Percentiles rank a stretch among this genome's conserved stretches.
These are phyloP conservation scores for Coprinellus micaceus DNA, from an alignment of 768 basidiomycete species.

Conservation along the genomic window DNA sequence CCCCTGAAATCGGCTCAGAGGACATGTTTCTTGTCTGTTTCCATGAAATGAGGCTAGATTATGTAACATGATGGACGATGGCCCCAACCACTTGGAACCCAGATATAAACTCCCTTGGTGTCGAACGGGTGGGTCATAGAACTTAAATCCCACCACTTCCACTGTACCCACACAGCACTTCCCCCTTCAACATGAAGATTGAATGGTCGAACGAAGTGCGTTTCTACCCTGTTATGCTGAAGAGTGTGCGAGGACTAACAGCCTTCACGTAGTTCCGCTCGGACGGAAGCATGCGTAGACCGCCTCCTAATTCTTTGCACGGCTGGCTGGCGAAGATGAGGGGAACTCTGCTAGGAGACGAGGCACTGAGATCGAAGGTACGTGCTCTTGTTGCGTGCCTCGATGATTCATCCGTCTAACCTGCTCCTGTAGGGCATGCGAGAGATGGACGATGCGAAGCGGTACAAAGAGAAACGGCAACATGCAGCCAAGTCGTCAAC, in stretches of 20 bases:
- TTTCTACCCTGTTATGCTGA: not conserved
- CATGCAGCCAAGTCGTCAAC: constrained; percentile 4
- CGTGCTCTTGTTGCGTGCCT: not conserved
- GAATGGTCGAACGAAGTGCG: constrained; percentile 48
- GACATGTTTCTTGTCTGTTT: too few species aligned
- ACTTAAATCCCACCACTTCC: constrained; percentile 3
- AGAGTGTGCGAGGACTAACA: constrained; percentile 1
- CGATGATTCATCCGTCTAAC: constrained; percentile 6
- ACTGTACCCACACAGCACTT: constrained; percentile 3
- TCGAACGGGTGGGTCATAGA: not conserved
- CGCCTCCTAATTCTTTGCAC: constrained; percentile 58
- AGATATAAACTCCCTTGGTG: not conserved
- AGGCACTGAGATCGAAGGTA: constrained; percentile 48
- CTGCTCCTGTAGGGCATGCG: constrained; percentile 48
- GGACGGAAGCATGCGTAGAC: constrained; percentile 44
- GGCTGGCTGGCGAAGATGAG: constrained; percentile 81
- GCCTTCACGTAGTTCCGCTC: constrained; percentile 32
- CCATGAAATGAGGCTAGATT: not conserved
- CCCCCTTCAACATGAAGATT: constrained; percentile 40
- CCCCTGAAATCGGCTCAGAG: not conserved
- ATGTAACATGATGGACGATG: constrained; percentile 3
- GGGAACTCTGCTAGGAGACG: constrained; percentile 65
- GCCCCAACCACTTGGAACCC: not conserved
- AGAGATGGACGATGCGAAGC: constrained; percentile 61
- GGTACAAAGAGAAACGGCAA: constrained; percentile 6